These are phyloP conservation scores for Atractiella rhizophila DNA, from an alignment of 768 basidiomycete genomes.

Conservation along the genomic window DNA sequence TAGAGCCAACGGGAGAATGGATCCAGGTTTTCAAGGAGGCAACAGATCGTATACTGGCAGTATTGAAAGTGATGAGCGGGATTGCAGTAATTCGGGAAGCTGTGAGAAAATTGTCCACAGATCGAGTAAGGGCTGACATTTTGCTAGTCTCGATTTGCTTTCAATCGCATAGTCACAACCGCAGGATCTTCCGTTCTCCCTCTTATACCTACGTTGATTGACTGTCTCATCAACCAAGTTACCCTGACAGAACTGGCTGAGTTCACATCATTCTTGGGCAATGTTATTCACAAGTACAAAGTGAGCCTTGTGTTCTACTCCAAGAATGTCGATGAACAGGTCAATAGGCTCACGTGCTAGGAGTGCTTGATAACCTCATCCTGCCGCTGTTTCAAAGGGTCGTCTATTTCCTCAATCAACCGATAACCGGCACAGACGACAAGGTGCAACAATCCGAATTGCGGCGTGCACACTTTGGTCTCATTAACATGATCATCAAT, in stretches of 20 bases:
- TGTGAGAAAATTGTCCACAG: slow-evolving; percentile 29
- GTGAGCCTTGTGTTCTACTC: slow-evolving; percentile 24
- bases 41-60: slow-evolving; percentile 63
- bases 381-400: slow-evolving; percentile 66
- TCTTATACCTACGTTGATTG: slow-evolving; percentile 68
- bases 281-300: slow-evolving; percentile 73
- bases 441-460: slow-evolving; percentile 49
- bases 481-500: slow-evolving; percentile 55
- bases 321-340: not conserved
- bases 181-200: slow-evolving; percentile 65
- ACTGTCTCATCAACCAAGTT: slow-evolving; percentile 67
- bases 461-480: slow-evolving; percentile 60
- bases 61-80: slow-evolving; percentile 62
- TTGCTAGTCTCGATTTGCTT: slow-evolving; percentile 32
- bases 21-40: slow-evolving; percentile 57
- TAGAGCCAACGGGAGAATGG: slow-evolving; percentile 40
- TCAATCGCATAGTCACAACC: slow-evolving; percentile 71
- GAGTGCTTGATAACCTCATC: slow-evolving; percentile 69
- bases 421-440: slow-evolving; percentile 65
- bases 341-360: slow-evolving; percentile 50
- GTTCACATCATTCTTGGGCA: slow-evolving; percentile 80
- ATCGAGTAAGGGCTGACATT: not conserved
- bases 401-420: slow-evolving; percentile 47
- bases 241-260: slow-evolving; percentile 79
- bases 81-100: slow-evolving; percentile 76